Percentiles rank a stretch among this genome's conserved stretches.
Conservation (phyloP, 768 basidiomycete genomes). For the Baorangia bicolor region DNA sequence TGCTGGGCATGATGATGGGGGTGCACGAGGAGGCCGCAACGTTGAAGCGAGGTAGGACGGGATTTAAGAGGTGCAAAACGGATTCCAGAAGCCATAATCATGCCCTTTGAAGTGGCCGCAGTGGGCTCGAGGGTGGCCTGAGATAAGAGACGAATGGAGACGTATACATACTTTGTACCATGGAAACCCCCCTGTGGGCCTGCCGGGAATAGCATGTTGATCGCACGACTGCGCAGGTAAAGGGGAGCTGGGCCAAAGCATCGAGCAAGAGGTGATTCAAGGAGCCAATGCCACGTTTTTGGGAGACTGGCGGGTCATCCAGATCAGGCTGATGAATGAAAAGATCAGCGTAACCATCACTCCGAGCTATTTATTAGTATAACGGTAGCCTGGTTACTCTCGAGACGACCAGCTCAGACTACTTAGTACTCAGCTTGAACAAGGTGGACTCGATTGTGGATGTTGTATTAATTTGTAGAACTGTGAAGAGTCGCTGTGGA, state of each 20-base stretch:
- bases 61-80: neutral
- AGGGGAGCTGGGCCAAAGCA: neutral
- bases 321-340: neutral
- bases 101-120: neutral
- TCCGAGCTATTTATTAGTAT: no score
- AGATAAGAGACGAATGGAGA: neutral
- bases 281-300: neutral
- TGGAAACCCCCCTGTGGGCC: neutral
- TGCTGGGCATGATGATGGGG: conserved; percentile 28
- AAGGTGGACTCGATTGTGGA: neutral
- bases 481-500: conserved; percentile 5
- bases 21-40: no score
- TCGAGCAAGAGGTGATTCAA: neutral
- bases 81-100: neutral
- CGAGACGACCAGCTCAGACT: neutral
- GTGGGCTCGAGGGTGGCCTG: neutral
- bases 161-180: neutral
- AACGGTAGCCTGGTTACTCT: neutral
- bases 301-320: neutral
- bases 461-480: conserved; percentile 7
- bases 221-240: neutral
- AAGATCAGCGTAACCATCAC: neutral
- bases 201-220: neutral
- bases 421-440: neutral
- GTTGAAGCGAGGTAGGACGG: neutral